phyloP scores from a whole-genome alignment of 768 basidiomycete genomes.

The Cyclocybe cylindracea region DNA sequence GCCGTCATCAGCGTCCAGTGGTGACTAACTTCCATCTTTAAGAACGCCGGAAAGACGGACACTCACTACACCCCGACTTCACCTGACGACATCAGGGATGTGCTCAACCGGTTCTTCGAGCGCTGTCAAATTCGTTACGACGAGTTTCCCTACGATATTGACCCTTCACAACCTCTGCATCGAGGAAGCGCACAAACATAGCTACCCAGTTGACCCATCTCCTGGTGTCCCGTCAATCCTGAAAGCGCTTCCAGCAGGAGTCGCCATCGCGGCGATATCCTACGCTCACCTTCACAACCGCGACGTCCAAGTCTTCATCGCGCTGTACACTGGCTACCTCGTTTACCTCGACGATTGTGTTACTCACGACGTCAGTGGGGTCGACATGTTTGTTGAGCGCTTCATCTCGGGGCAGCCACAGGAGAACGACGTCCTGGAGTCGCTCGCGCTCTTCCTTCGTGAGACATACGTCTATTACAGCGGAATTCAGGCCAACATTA shows the following conservation, averaged over 20 bases:
- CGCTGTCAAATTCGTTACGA: neutral
- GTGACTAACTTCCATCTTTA: too few species aligned
- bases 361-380: constrained; percentile 15
- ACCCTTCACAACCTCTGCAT: constrained; percentile 6
- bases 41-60: too few species aligned
- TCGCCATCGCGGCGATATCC: constrained; percentile 23
- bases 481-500: constrained; percentile 30
- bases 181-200: neutral
- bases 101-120: neutral
- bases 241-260: constrained; percentile 27
- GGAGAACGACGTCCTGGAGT: constrained; percentile 28
- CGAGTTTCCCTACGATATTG: constrained; percentile 1
- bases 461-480: constrained; percentile 27
- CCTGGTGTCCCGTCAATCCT: neutral
- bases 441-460: constrained; percentile 31
- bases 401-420: constrained; percentile 30
- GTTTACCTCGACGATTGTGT: constrained; percentile 33
- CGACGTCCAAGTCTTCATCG: constrained; percentile 31
- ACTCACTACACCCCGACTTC: too few species aligned
- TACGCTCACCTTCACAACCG: constrained; percentile 28
- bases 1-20: too few species aligned
- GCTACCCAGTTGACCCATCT: neutral
- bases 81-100: neutral
- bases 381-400: constrained; percentile 33
- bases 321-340: constrained; percentile 36